These are phyloP conservation scores for Dryadomyces sulphureus DNA, from an alignment of 2,329 filamentous ascomycete species.

Conservation along the genomic window DNA sequence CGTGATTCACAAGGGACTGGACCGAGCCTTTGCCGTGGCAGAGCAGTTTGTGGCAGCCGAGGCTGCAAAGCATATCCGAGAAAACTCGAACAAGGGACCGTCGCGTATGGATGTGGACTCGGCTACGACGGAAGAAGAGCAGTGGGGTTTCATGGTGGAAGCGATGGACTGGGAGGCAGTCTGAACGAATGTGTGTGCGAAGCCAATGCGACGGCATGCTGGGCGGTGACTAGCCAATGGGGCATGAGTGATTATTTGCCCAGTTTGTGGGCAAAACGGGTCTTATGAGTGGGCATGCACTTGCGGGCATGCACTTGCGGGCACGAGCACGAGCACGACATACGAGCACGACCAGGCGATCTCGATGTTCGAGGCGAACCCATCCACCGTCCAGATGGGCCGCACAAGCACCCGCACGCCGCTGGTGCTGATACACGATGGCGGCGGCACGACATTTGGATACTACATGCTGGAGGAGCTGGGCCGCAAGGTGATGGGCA, in stretches of 20 bases:
- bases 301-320: neutral
- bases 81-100: slow-evolving; percentile 1
- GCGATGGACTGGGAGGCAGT: slow-evolving; percentile 22
- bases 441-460: slow-evolving; percentile 43
- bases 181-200: neutral
- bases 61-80: neutral
- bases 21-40: slow-evolving; percentile 39
- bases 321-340: no score
- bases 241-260: no score
- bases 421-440: slow-evolving; percentile 43
- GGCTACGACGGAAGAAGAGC: slow-evolving; percentile 20
- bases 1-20: slow-evolving; percentile 42
- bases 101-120: slow-evolving; percentile 11
- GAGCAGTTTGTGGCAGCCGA: slow-evolving; percentile 22
- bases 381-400: slow-evolving; percentile 11
- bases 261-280: no score
- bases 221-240: no score
- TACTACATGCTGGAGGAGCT: slow-evolving; percentile 39
- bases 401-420: slow-evolving; percentile 19
- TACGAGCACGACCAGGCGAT: no score
- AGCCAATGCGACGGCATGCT: neutral
- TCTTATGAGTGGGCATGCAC: neutral
- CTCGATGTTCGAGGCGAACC: slow-evolving; percentile 12
- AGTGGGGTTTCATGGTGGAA: slow-evolving; percentile 44
- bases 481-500: slow-evolving; percentile 34